phyloP scores from a whole-genome alignment of 2,329 filamentous ascomycete genomes.

The Xenoacremonium recifei region DNA sequence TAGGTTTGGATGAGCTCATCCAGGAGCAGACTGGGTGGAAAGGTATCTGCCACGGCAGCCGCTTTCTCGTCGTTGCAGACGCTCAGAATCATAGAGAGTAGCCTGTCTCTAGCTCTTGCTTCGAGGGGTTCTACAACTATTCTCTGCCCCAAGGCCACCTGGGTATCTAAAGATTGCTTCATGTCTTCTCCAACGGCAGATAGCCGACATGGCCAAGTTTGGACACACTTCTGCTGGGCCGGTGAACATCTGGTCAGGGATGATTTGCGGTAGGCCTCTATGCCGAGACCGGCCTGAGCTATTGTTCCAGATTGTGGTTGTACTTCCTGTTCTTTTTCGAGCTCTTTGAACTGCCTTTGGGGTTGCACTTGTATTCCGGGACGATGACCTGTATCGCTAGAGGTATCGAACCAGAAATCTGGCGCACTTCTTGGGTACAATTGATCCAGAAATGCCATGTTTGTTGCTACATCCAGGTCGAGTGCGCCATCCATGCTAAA shows the following conservation, averaged over 20 bases:
- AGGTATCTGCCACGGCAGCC: conserved; percentile 10
- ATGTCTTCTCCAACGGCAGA: conserved; percentile 10
- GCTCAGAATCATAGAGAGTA: conserved; percentile 11
- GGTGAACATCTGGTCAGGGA: conserved; percentile 12
- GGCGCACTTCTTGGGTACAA: too few species aligned
- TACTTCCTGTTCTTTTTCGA: too few species aligned
- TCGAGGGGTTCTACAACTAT: conserved; percentile 3
- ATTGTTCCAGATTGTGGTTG: too few species aligned
- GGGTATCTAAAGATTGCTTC: conserved; percentile 1
- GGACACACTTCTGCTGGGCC: conserved; percentile 8
- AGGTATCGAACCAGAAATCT: conserved; percentile 7
- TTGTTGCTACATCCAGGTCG: conserved; percentile 9
- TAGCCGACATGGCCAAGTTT: conserved; percentile 6
- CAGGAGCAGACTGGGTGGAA: conserved; percentile 8
- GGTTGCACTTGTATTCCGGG: conserved; percentile 3
- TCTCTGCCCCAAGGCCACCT: conserved; percentile 5
- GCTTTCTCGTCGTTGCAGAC: conserved; percentile 10
- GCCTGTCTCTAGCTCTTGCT: conserved; percentile 13
- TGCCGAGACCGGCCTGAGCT: too few species aligned
- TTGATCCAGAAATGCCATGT: too few species aligned
- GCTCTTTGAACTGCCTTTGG: too few species aligned
- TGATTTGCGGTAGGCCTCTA: conserved; percentile 11
- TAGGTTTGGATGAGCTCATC: conserved; percentile 11
- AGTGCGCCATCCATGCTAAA: conserved; percentile 6
- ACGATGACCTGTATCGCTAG: background rate